Evolutionary conservation across 2,329 filamentous ascomycete genomes (phyloP).

Genomic region (Cytospora piceae): DNA sequence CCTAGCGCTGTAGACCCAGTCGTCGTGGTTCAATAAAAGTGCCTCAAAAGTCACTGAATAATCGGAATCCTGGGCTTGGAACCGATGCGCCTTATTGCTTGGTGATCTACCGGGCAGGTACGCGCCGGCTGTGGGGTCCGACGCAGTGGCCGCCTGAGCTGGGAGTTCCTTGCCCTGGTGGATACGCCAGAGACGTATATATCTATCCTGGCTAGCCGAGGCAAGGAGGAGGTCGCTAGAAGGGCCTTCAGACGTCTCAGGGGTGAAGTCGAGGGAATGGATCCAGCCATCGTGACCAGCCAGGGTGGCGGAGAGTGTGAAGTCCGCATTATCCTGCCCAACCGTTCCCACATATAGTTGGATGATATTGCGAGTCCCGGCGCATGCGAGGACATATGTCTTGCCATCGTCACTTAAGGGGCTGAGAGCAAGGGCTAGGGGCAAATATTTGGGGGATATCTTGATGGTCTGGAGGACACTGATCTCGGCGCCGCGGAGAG

Average conservation of each 20-base stretch:
- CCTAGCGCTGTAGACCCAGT: conserved; percentile 91
- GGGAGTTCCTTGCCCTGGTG: conserved; percentile 71
- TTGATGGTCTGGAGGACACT: conserved; percentile 71
- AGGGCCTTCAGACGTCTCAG: conserved; percentile 55
- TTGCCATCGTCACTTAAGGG: conserved; percentile 56
- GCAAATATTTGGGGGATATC: conserved; percentile 79
- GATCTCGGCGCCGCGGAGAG: conserved; percentile 53
- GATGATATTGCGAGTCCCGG: conserved; percentile 80
- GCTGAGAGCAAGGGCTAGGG: conserved; percentile 73
- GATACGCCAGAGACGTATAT: conserved; percentile 90
- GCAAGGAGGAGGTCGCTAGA: conserved; percentile 77
- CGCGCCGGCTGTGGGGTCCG: conserved; percentile 60
- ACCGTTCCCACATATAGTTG: conserved; percentile 69
- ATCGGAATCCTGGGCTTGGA: conserved; percentile 62
- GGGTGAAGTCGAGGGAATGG: conserved; percentile 77
- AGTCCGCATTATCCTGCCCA: conserved; percentile 47
- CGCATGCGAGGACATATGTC: conserved; percentile 73
- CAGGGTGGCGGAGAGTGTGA: conserved; percentile 75
- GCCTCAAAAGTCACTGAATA: conserved; percentile 93
- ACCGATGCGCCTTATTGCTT: conserved; percentile 85
- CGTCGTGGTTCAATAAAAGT: conserved; percentile 89
- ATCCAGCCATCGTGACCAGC: conserved; percentile 95
- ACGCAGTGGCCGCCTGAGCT: conserved; percentile 54
- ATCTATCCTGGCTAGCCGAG: conserved; percentile 96
- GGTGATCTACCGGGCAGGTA: conserved; percentile 71